Evolutionary conservation across 805 yeast genomes (phyloP).

Genomic region (baker's yeast (Saccharomyces cerevisiae)): DNA sequence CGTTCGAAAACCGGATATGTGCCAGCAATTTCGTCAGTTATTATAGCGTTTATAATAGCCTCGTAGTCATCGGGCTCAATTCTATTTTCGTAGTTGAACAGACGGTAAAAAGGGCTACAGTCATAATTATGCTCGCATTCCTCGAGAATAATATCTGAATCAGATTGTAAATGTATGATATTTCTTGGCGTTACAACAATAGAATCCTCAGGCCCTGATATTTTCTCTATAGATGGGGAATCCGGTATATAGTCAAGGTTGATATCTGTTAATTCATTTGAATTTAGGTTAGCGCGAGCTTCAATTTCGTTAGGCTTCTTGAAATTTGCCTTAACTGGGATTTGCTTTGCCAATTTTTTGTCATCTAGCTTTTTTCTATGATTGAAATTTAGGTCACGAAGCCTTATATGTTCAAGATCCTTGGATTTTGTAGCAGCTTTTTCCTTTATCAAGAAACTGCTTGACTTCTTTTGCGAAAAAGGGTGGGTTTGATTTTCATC

Average conservation of each 20-base stretch:
- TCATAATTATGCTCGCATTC: slow-evolving; percentile 8
- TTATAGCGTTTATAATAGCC: slow-evolving; percentile 11
- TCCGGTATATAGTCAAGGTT: slow-evolving; percentile 1
- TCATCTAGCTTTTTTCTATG: not conserved
- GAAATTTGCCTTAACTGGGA: not conserved
- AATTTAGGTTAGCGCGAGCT: not conserved
- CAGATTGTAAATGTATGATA: slow-evolving; percentile 1
- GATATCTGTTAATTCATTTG: not conserved
- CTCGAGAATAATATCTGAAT: slow-evolving; percentile 1
- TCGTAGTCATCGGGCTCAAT: slow-evolving; percentile 16
- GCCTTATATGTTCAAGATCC: not conserved
- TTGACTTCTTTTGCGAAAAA: not conserved
- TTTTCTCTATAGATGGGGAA: slow-evolving; percentile 1
- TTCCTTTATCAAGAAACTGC: not conserved
- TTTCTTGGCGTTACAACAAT: not conserved
- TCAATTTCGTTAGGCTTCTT: not conserved
- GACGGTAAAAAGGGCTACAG: slow-evolving; percentile 16
- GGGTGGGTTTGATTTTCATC: not conserved
- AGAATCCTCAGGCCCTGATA: not conserved
- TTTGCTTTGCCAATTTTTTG: not conserved
- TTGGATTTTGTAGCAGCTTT: not conserved
- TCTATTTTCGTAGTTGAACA: slow-evolving; percentile 16
- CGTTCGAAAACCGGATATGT: slow-evolving; percentile 14
- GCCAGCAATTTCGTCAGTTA: slow-evolving; percentile 13
- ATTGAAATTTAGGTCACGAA: not conserved